phyloP scores from a whole-genome alignment of 352 stramenopile species.

The Phytophthora vignae region DNA sequence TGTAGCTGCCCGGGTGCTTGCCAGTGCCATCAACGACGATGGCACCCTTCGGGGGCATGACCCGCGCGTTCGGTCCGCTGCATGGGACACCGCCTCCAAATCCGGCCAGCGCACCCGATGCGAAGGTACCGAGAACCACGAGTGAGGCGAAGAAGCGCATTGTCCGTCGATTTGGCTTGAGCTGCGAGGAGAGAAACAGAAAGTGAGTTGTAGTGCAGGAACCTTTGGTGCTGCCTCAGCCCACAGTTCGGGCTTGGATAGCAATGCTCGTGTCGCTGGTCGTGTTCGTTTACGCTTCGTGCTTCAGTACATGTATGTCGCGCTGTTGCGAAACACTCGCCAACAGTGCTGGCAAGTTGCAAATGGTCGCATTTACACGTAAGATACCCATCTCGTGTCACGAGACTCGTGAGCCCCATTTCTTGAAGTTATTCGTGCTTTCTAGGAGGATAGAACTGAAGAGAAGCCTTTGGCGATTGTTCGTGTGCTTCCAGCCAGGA shows the following conservation, averaged over 20 bases:
- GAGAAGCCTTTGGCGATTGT: not conserved
- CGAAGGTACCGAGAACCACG: conserved; percentile 7
- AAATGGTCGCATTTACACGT: not conserved
- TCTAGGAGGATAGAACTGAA: not conserved
- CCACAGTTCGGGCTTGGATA: not conserved
- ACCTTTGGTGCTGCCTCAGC: not conserved
- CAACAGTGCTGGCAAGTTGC: too few relatives aligned
- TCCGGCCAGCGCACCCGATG: not conserved
- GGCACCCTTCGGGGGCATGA: conserved; percentile 5
- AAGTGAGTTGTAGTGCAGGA: conserved; percentile 1
- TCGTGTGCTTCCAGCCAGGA: not conserved
- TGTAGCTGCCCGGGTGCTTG: conserved; percentile 16
- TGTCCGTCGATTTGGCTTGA: conserved; percentile 6
- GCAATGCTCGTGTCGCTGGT: not conserved
- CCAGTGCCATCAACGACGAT: conserved; percentile 25
- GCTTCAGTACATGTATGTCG: not conserved
- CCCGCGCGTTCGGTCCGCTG: conserved; percentile 13
- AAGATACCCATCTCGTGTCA: not conserved
- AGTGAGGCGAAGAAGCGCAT: conserved; percentile 14
- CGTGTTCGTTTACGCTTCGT: not conserved
- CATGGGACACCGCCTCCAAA: not conserved
- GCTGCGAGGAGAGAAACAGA: conserved; percentile 12
- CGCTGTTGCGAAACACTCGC: not conserved
- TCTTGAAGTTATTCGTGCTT: not conserved
- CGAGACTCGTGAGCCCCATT: not conserved